Evolutionary conservation across 2,329 filamentous ascomycete species (phyloP).

Genomic region (Aureobasidium zeae): DNA sequence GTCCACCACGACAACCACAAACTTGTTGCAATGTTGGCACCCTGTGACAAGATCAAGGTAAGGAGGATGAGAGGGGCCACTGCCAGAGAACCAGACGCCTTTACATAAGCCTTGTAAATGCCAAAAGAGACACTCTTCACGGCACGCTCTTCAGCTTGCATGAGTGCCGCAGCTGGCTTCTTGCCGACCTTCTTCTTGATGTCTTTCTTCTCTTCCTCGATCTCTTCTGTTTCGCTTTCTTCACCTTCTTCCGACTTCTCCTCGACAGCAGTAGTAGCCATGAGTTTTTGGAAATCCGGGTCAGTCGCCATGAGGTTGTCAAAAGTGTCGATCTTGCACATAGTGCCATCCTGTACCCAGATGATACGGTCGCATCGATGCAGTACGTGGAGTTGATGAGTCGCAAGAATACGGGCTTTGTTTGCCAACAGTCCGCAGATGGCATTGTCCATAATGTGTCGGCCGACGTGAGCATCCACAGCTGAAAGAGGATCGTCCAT

Average conservation of each 20-base stretch:
- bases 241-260: conserved; percentile 43
- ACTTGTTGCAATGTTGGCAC: conserved; percentile 76
- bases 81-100: conserved; percentile 61
- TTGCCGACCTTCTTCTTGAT: conserved; percentile 47
- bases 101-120: conserved; percentile 70
- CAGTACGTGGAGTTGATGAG: conserved; percentile 89
- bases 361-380: conserved; percentile 85
- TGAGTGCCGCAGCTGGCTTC: conserved; percentile 48
- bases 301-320: conserved; percentile 75
- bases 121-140: conserved; percentile 68
- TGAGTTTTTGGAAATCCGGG: conserved; percentile 67
- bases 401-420: conserved; percentile 86
- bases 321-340: conserved; percentile 82
- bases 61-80: conserved; percentile 56
- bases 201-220: conserved; percentile 48
- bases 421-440: conserved; percentile 81
- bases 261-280: conserved; percentile 68
- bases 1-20: conserved; percentile 96
- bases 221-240: conserved; percentile 41
- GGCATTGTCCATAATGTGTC: conserved; percentile 81
- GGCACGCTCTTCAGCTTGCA: conserved; percentile 66
- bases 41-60: conserved; percentile 64
- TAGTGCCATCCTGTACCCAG: conserved; percentile 79
- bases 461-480: conserved; percentile 50
- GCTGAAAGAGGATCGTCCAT: conserved; percentile 57